These are phyloP conservation scores for Escovopsis sp. DNA, from an alignment of 2,329 filamentous ascomycete species.

Conservation along the genomic window DNA sequence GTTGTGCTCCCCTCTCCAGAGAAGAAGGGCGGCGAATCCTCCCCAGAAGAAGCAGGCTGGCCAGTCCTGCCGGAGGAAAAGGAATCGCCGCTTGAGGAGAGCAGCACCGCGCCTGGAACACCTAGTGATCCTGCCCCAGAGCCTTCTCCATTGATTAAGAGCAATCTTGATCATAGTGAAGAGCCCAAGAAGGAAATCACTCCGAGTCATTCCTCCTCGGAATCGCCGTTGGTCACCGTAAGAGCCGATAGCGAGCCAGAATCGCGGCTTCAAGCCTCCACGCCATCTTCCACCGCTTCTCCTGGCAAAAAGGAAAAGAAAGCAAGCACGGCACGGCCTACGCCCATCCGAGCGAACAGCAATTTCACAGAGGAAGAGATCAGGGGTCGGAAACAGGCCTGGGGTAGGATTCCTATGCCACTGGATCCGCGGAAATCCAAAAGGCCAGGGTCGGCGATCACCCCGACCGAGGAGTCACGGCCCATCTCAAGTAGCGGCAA, in stretches of 20 bases:
- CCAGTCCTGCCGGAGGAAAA: background rate
- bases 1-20: conserved; percentile 5
- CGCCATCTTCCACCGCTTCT: background rate
- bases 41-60: background rate
- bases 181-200: background rate
- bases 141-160: background rate
- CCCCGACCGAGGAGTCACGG: background rate
- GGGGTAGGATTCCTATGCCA: conserved; percentile 22
- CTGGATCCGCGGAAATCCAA: conserved; percentile 11
- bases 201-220: too few species aligned
- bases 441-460: conserved; percentile 1
- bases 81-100: too few species aligned
- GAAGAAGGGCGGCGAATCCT: background rate
- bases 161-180: too few species aligned
- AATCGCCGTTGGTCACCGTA: too few species aligned
- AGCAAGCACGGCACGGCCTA: background rate
- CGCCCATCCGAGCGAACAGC: conserved; percentile 4
- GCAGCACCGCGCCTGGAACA: background rate
- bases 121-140: background rate
- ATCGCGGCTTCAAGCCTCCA: too few species aligned
- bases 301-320: background rate
- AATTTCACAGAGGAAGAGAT: conserved; percentile 18
- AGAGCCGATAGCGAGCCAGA: too few species aligned
- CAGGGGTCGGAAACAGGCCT: conserved; percentile 16
- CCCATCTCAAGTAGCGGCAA: too few species aligned